phyloP scores from a whole-genome alignment of 805 yeast species.

The Schwanniomyces pseudopolymorphus region DNA sequence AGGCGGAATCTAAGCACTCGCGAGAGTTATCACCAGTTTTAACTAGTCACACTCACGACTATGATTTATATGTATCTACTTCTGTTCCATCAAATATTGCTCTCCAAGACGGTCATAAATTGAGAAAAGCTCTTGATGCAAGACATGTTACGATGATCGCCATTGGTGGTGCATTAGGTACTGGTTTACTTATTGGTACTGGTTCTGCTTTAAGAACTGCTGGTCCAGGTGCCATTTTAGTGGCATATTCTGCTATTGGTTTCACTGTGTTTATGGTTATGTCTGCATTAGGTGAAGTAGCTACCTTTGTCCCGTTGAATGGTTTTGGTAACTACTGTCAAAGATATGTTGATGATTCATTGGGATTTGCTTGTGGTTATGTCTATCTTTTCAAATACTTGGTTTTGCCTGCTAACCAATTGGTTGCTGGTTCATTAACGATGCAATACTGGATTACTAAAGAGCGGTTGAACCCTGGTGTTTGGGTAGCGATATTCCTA shows the following conservation, averaged over 20 bases:
- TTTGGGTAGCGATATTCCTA: constrained; percentile 53
- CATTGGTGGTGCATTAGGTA: constrained; percentile 82
- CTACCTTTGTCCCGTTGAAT: constrained; percentile 65
- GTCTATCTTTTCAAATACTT: constrained; percentile 56
- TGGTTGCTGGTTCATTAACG: constrained; percentile 59
- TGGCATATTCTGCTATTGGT: constrained; percentile 73
- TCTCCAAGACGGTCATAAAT: constrained; percentile 44
- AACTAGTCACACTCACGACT: constrained; percentile 47
- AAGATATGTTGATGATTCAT: constrained; percentile 62
- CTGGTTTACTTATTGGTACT: constrained; percentile 77
- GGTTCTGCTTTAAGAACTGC: constrained; percentile 68
- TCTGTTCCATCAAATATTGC: constrained; percentile 39
- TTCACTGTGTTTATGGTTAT: constrained; percentile 66
- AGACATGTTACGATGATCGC: constrained; percentile 73
- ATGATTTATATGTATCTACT: constrained; percentile 44
- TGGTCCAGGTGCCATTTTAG: constrained; percentile 66
- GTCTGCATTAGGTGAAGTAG: constrained; percentile 69
- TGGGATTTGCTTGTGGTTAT: constrained; percentile 70
- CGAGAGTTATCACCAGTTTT: constrained; percentile 27
- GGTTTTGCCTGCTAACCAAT: constrained; percentile 60
- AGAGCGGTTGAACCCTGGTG: constrained; percentile 53
- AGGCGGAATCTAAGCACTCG: neutral
- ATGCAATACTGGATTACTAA: constrained; percentile 52
- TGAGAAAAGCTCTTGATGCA: constrained; percentile 47
- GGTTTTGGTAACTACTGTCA: constrained; percentile 68